Evolutionary conservation across 371 early-diverging fungal genomes (phyloP), one percentile per base, ranked within the genome.

Genomic region (Cokeromyces recurvatus): DNA sequence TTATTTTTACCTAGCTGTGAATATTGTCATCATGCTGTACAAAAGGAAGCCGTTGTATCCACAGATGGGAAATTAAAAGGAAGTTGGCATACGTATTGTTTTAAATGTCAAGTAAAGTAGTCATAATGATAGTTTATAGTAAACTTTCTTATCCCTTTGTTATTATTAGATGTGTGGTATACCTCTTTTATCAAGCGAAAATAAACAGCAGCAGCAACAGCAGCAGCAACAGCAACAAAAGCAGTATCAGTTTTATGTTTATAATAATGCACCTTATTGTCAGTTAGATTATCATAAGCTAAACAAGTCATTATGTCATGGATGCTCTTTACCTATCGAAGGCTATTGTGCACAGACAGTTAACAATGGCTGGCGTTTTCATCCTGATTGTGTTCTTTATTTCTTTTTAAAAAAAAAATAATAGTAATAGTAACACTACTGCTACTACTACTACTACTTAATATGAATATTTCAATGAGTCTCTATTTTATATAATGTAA

Each of bases 241-340:
- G n/a, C n/a, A n/a, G n/a, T n/a, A n/a, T n/a, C n/a, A n/a, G 17
- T 92, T 90, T 54, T 92, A 89, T 57, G 89, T 90, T 20, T 82
- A 78, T 58, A 80, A 85, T 1, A 79, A 84, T 55, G 66, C 74
- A 15, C 92, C 90, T 37, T 86, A 85, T 53, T 92, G 92, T 64
- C 70, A 78, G 38, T 69, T 81, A 12, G 88, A 90, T 92, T n/a
- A 89, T 43, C 91, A 92, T 51, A 79, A 80, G 62, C 57, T 84
- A 38, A 89, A 88, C 57, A 80, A 82, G 45, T 86, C 90, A 6
- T 65, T 90, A 24, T 91, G 92, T 55, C 78, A 77, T 50, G 56
- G 70, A 16, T 91, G 92, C 51, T 71, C 74, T 32, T 71, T 84
- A 17, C 89, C 90, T 12, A 89, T 91, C 48, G 90, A 91, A 59